These are phyloP conservation scores for Bruguiera parviflora DNA, from an alignment of 345 rosid species.

Conservation along the genomic window DNA sequence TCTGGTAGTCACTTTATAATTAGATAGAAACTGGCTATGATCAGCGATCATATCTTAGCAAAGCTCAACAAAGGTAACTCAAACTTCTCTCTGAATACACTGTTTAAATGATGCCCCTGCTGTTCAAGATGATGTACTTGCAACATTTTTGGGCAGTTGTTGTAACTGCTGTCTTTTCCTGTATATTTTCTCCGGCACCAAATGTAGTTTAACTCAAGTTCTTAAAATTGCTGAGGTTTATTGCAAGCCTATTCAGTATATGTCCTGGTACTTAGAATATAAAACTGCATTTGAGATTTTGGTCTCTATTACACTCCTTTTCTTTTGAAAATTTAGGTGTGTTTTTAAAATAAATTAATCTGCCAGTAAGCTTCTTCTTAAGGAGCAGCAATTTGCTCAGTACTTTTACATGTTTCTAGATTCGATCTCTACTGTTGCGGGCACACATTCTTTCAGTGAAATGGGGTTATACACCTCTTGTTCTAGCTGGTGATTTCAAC, in stretches of 20 bases:
- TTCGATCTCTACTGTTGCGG: slow-evolving; percentile 56
- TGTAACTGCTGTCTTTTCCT: background rate
- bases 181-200: background rate
- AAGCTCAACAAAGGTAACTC: background rate
- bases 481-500: slow-evolving; percentile 61
- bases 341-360: background rate
- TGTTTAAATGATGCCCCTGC: background rate
- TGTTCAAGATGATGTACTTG: background rate
- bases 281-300: background rate
- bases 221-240: background rate
- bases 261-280: background rate
- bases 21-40: slow-evolving; percentile 1
- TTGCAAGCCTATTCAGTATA: background rate
- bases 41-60: background rate
- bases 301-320: background rate
- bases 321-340: too few species aligned
- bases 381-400: background rate
- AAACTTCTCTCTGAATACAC: background rate
- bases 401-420: slow-evolving; percentile 29
- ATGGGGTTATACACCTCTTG: slow-evolving; percentile 67
- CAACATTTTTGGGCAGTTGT: background rate
- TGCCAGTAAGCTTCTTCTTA: background rate
- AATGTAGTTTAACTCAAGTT: background rate
- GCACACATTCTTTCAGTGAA: slow-evolving; percentile 58
- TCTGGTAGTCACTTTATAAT: slow-evolving; percentile 30